Evolutionary conservation across 306 rosid species (phyloP).

Genomic region (Vigna hirtella): DNA sequence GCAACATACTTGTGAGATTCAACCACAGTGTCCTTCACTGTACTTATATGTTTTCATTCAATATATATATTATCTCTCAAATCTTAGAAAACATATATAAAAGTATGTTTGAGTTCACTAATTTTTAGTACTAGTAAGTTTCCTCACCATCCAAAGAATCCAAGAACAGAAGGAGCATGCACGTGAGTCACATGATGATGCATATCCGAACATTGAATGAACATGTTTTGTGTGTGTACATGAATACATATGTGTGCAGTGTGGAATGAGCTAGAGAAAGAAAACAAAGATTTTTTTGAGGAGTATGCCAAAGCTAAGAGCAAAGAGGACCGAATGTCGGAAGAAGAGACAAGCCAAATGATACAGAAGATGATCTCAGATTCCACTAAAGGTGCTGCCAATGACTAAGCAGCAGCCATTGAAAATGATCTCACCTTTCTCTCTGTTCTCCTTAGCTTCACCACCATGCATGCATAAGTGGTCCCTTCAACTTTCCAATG

Average conservation of each 20-base stretch:
- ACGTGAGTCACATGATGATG: slow-evolving; percentile 9
- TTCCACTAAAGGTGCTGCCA: slow-evolving; percentile 66
- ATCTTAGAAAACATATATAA: background rate
- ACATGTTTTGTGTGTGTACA: background rate
- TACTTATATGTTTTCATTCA: no score
- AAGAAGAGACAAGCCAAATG: slow-evolving; percentile 85
- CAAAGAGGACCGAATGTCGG: slow-evolving; percentile 73
- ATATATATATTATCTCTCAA: no score
- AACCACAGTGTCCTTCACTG: background rate
- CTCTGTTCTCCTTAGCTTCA: background rate
- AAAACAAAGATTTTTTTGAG: slow-evolving; percentile 84
- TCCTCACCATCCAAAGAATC: background rate
- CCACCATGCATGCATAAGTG: slow-evolving; percentile 12
- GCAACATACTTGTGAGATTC: background rate
- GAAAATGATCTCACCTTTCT: slow-evolving; percentile 46
- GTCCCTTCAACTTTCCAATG: slow-evolving; percentile 9
- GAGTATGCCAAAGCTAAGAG: slow-evolving; percentile 64
- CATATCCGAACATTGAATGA: background rate
- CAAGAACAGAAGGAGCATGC: background rate
- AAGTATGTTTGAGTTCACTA: background rate
- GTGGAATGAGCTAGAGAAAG: slow-evolving; percentile 95
- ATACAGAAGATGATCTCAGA: slow-evolving; percentile 74
- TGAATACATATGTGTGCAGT: slow-evolving; percentile 54
- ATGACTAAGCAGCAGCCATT: slow-evolving; percentile 23
- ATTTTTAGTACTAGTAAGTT: background rate